These are phyloP conservation scores for Samsoniella hepiali DNA, from an alignment of 2,329 filamentous ascomycete genomes.

Conservation along the genomic window DNA sequence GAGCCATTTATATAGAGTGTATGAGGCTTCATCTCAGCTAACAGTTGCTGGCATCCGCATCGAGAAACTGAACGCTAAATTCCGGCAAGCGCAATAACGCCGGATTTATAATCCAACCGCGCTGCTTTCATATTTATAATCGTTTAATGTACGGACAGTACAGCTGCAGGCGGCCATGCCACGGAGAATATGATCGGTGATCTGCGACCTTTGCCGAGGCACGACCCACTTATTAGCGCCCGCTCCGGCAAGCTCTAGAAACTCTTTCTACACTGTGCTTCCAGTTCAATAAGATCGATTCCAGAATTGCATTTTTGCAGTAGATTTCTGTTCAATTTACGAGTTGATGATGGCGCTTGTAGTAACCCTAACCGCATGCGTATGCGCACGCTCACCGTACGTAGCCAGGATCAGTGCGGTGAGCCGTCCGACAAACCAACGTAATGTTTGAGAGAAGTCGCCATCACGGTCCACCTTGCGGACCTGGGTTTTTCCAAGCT, in stretches of 20 bases:
- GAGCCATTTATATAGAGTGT: background rate
- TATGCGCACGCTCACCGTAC: background rate
- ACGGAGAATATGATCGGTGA: constrained; percentile 4
- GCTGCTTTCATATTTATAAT: background rate
- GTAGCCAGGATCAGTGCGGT: too few species aligned
- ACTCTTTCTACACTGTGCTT: background rate
- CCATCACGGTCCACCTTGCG: background rate
- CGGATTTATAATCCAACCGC: constrained; percentile 11
- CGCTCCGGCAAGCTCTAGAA: background rate
- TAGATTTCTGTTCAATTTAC: too few species aligned
- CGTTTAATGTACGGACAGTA: background rate
- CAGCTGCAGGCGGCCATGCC: background rate
- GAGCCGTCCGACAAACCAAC: too few species aligned
- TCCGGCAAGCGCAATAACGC: background rate
- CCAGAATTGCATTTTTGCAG: too few species aligned
- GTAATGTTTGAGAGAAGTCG: background rate
- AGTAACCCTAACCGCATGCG: too few species aligned
- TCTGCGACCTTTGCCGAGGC: background rate
- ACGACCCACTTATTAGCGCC: background rate
- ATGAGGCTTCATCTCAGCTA: background rate
- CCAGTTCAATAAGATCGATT: too few species aligned
- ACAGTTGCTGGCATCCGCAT: background rate
- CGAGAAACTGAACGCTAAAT: background rate
- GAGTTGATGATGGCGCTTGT: too few species aligned
- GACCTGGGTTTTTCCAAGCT: background rate